phyloP scores from a whole-genome alignment of 176 grass and related monocot species.

The Avena sativa region DNA sequence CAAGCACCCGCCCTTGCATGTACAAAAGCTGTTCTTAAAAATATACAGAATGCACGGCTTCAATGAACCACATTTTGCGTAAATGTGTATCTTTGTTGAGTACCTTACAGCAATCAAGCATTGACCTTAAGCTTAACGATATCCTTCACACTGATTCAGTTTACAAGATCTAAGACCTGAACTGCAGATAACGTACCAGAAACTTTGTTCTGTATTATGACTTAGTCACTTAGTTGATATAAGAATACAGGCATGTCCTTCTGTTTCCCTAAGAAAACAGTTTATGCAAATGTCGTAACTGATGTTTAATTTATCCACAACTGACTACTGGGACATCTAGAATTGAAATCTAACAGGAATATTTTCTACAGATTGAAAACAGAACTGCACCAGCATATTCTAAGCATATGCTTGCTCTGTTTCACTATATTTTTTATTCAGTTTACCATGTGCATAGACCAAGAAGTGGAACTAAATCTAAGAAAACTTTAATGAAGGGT shows the following conservation, averaged over 20 bases:
- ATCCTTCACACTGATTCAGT: conserved; percentile 6
- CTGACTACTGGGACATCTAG: not conserved
- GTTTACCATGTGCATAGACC: not conserved
- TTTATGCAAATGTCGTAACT: not conserved
- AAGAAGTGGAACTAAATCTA: not conserved
- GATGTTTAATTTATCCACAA: not conserved
- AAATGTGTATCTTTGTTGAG: not conserved
- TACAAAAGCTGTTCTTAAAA: not conserved
- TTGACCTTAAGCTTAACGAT: conserved; percentile 8
- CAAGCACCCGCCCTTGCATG: not conserved
- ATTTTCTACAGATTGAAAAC: conserved; percentile 4
- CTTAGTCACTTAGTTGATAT: not conserved
- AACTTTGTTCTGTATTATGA: conserved; percentile 8
- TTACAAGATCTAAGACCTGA: conserved; percentile 19
- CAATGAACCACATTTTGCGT: not conserved
- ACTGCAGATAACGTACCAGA: conserved; percentile 14
- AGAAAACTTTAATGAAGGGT: not conserved
- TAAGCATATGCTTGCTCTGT: not conserved
- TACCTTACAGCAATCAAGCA: conserved; percentile 22
- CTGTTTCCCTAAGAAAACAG: not conserved
- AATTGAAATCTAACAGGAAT: not conserved
- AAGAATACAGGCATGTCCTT: not conserved
- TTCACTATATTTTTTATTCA: not conserved
- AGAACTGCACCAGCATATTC: not conserved
- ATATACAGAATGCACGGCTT: conserved; percentile 26